Percentiles rank a stretch among this genome's conserved stretches.
Conservation (phyloP, 1,284 basidiomycete genomes). For the Apiotrichum sp. region DNA sequence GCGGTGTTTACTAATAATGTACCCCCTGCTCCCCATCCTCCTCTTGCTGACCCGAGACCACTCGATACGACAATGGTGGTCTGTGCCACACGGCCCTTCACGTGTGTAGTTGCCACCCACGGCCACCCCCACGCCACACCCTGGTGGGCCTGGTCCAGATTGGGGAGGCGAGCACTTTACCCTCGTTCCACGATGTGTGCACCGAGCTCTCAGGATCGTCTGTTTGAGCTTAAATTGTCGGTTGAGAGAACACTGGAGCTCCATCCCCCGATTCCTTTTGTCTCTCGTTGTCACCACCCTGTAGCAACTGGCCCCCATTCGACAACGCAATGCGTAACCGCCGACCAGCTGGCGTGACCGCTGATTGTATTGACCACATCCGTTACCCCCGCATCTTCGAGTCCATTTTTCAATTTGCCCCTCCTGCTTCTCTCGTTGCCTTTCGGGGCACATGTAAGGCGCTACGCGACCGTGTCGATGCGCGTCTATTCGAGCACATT, state of each 20-base stretch:
- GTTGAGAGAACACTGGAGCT: no score
- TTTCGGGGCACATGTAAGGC: not conserved
- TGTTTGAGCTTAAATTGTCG: no score
- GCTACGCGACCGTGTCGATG: constrained; percentile 2
- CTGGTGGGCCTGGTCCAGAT: not conserved
- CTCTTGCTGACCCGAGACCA: no score
- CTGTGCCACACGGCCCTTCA: not conserved
- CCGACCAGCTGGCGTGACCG: not conserved
- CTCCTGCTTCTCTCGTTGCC: not conserved
- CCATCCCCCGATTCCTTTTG: no score
- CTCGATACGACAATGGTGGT: not conserved
- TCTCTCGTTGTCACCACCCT: no score
- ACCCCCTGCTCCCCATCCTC: not conserved
- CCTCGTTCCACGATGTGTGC: no score
- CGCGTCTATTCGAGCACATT: not conserved
- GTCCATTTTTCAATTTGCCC: not conserved
- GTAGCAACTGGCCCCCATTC: no score
- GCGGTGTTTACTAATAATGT: no score
- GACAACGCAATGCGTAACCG: not conserved
- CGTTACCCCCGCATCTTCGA: constrained; percentile 7
- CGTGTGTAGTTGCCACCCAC: not conserved
- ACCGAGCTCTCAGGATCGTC: no score
- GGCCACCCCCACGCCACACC: not conserved
- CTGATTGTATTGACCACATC: not conserved
- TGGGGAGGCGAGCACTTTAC: not conserved